phyloP scores from a whole-genome alignment of 495 filamentous ascomycete genomes.

The Tuber brumale region DNA sequence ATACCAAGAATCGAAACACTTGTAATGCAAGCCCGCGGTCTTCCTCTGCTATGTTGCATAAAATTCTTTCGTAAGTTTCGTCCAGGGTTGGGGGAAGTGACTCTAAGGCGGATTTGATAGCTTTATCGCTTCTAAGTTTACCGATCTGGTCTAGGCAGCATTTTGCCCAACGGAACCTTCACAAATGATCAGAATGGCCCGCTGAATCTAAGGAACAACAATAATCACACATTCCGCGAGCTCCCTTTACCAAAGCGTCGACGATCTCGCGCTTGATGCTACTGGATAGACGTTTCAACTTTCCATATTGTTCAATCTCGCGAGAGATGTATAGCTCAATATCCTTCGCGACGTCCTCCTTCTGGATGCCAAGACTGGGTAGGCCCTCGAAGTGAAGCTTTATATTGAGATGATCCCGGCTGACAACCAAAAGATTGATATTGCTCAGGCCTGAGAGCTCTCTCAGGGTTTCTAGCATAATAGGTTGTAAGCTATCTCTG shows the following conservation, averaged over 20 bases:
- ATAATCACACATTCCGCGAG: conserved; percentile 10
- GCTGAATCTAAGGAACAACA: neutral
- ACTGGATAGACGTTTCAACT: neutral
- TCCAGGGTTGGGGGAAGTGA: conserved; percentile 42
- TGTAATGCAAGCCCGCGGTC: conserved; percentile 10
- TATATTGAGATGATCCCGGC: conserved; percentile 19
- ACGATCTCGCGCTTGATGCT: conserved; percentile 12
- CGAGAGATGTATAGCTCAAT: conserved; percentile 12
- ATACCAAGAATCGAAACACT: conserved; percentile 20
- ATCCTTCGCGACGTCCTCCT: conserved; percentile 10
- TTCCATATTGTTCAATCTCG: conserved; percentile 5
- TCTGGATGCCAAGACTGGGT: conserved; percentile 1
- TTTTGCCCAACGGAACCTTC: conserved; percentile 20
- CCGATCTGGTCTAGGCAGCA: conserved; percentile 19
- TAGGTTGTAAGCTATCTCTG: neutral
- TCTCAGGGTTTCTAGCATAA: conserved; percentile 5
- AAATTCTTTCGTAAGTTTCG: conserved; percentile 43
- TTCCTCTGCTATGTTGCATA: conserved; percentile 35
- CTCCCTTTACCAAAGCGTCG: neutral
- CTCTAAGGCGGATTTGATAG: conserved; percentile 35
- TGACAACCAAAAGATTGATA: conserved; percentile 11
- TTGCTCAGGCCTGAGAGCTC: neutral
- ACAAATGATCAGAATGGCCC: neutral
- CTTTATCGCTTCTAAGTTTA: conserved; percentile 19
- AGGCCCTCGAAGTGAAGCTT: conserved; percentile 2